Conservation (phyloP, 805 yeast genomes). For the Sungouiella blattae region DNA sequence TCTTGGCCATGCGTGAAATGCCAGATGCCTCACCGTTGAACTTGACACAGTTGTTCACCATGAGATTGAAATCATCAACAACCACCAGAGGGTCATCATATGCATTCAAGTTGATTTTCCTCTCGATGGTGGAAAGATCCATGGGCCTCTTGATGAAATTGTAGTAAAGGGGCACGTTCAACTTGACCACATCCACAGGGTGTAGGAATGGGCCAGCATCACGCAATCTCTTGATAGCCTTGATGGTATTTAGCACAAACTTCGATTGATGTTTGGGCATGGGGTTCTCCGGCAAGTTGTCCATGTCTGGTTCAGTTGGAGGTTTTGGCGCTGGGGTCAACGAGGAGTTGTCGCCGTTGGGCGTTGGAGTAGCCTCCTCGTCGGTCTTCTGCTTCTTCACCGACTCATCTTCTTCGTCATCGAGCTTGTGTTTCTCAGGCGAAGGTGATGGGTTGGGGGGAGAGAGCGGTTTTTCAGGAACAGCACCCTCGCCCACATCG, state of each 20-base stretch:
- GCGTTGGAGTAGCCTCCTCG: conserved; percentile 5
- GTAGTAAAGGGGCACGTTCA: conserved; percentile 87
- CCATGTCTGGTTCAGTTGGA: conserved; percentile 67
- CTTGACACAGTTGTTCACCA: conserved; percentile 76
- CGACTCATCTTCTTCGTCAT: conserved; percentile 21
- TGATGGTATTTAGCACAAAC: conserved; percentile 72
- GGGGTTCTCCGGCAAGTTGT: conserved; percentile 62
- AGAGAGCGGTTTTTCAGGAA: conserved; percentile 39
- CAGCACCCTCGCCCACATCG: conserved; percentile 9
- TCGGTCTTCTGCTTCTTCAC: conserved; percentile 20
- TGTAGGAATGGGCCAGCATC: conserved; percentile 87
- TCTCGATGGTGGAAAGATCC: conserved; percentile 91
- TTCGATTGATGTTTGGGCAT: conserved; percentile 81
- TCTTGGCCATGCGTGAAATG: conserved; percentile 88
- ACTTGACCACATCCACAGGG: conserved; percentile 87
- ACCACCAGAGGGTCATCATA: conserved; percentile 70
- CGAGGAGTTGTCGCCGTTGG: conserved; percentile 1
- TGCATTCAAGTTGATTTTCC: conserved; percentile 64
- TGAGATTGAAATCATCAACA: conserved; percentile 73
- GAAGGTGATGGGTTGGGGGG: conserved; percentile 47
- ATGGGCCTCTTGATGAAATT: conserved; percentile 82
- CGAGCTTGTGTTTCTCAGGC: conserved; percentile 32
- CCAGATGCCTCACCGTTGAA: conserved; percentile 84
- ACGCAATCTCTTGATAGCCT: conserved; percentile 83
- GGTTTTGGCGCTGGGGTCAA: conserved; percentile 70